These are phyloP conservation scores for Agrocybe pediades DNA, from an alignment of 768 basidiomycete species.

Conservation along the genomic window DNA sequence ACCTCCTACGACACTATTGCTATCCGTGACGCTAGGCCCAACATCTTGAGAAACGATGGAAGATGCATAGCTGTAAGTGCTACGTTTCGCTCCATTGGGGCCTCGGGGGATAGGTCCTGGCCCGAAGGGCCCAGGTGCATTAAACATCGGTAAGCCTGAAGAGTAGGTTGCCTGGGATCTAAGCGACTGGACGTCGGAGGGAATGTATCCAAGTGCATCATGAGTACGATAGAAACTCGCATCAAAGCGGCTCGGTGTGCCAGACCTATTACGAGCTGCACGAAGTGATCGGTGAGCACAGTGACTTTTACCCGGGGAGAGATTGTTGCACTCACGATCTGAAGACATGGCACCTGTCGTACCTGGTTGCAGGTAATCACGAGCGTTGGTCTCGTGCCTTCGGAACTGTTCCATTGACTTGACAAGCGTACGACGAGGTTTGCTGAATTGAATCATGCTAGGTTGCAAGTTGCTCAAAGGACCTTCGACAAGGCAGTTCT, in stretches of 20 bases:
- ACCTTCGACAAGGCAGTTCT: conserved; percentile 90
- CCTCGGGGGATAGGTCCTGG: conserved; percentile 59
- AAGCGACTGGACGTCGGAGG: conserved; percentile 93
- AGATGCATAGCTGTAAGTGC: conserved; percentile 82
- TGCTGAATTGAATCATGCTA: conserved; percentile 99
- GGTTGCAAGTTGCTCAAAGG: conserved; percentile 94
- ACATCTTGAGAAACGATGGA: conserved; percentile 94
- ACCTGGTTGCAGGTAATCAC: conserved; percentile 63
- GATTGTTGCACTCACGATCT: conserved; percentile 46
- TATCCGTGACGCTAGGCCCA: conserved; percentile 60
- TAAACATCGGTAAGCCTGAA: conserved; percentile 87
- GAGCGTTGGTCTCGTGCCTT: conserved; percentile 88
- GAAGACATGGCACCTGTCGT: conserved; percentile 40
- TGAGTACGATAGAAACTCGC: conserved; percentile 94
- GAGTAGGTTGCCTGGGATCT: conserved; percentile 97
- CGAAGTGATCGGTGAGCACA: conserved; percentile 1
- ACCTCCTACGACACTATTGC: conserved; percentile 54
- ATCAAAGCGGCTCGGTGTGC: conserved; percentile 94
- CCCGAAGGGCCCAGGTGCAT: conserved; percentile 68
- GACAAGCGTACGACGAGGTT: conserved; percentile 85
- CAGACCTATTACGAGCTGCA: conserved; percentile 62
- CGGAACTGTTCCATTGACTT: conserved; percentile 95
- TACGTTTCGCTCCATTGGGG: conserved; percentile 68
- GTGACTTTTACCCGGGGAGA: neutral
- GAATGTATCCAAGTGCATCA: conserved; percentile 91